Conservation (phyloP, 1,284 basidiomycete species). For the Lignosus rhinocerotis region DNA sequence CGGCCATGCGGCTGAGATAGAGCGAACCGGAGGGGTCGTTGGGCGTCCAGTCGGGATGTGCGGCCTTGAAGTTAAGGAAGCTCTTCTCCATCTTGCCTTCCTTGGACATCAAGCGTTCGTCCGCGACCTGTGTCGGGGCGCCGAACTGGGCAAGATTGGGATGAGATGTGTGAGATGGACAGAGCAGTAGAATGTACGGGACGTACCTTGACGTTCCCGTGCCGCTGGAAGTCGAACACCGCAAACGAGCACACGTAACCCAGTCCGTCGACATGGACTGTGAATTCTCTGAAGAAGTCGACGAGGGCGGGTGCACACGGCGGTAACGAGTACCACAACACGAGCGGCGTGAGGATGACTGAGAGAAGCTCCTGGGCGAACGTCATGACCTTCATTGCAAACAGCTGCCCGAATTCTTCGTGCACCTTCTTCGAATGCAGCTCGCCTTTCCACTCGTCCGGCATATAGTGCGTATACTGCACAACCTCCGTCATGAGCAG, state of each 20-base stretch:
- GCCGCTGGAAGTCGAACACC: constrained; percentile 94
- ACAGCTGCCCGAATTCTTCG: constrained; percentile 85
- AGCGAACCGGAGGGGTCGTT: constrained; percentile 83
- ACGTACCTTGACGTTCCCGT: constrained; percentile 81
- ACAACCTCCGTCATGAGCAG: constrained; percentile 89
- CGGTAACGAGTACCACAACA: constrained; percentile 92
- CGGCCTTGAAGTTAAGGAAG: constrained; percentile 94
- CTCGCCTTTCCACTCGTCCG: constrained; percentile 85
- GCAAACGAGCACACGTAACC: constrained; percentile 98
- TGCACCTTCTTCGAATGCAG: constrained; percentile 91
- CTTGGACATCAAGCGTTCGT: constrained; percentile 78
- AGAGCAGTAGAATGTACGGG: background rate
- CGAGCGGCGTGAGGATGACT: constrained; percentile 91
- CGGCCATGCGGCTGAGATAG: constrained; percentile 82
- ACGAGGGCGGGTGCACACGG: constrained; percentile 85
- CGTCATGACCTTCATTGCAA: constrained; percentile 84
- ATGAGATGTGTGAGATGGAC: background rate
- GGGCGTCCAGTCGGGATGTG: constrained; percentile 94
- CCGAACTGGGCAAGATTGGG: constrained; percentile 58
- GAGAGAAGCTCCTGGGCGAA: constrained; percentile 89
- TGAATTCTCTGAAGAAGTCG: constrained; percentile 97
- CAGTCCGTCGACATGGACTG: constrained; percentile 93
- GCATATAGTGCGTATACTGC: constrained; percentile 94
- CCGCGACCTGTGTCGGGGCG: constrained; percentile 65
- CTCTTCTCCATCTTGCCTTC: constrained; percentile 99